Base-by-base conservation (phyloP, 2,329 filamentous ascomycete genomes). In the Fusarium compactum region DNA sequence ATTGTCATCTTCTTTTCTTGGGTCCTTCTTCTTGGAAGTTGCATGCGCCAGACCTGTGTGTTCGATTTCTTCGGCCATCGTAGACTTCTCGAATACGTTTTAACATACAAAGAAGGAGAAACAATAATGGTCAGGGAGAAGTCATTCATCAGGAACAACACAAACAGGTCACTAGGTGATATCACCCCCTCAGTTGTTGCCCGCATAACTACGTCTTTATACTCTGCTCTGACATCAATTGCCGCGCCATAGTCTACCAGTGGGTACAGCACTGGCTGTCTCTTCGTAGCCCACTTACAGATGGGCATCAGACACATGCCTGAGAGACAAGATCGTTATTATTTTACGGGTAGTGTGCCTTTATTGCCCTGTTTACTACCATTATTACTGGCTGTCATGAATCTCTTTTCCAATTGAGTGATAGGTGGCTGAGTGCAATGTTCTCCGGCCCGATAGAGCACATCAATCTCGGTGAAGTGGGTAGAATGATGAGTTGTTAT, bases 11-110 rank as follows among this genome's bases (percentile, higher is more conserved):
- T 40, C 16, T 18, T 27, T 24, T 27, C 34, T 18, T 5, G 1
- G n/a, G 5, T 8, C 18, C 6, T 52, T 52, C 12, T 8, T 52
- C 20, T 14, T 41, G 11, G 48, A 40, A 40, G 15, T 27, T 18
- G 10, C 6, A 20, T 14, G 48, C 6, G 32, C 18, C 24, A 27
- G 10, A 32, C 22, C 32, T 18, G 14, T 24, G 15, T 40, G 24
- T 27, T 52, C 48, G 18, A 52, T 52, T 5, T 52, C 32, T 40
- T 52, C 48, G 15, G 32, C 32, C 48, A 52, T 52, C 12, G 4
- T 20, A 9, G 48, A 38, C 22, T 10, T 10, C 18, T 25, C 12
- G 18, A 25, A 24, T 16, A 11, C 8, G 27, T 7, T 20, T 40
- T 25, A 6, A 9, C 3, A 10, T 14, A 5, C 14, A 22, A 14